A percentile compares a stretch with the other conserved stretches of the same genome.
These are phyloP conservation scores for Sclerotinia trifoliorum DNA, from an alignment of 2,329 filamentous ascomycete species.

Conservation along the genomic window DNA sequence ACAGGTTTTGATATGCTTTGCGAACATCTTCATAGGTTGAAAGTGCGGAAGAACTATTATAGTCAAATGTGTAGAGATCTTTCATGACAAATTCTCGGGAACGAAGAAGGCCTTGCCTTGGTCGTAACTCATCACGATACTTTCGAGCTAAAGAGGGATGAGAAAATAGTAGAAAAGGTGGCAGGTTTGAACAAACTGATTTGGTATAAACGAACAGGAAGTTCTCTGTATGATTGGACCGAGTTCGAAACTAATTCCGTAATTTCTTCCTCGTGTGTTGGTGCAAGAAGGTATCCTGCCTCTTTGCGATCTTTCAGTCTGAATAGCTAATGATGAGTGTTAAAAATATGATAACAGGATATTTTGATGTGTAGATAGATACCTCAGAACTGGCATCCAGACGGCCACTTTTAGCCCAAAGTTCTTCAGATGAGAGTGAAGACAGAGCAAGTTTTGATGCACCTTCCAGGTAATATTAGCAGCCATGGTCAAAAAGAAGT, in stretches of 20 bases:
- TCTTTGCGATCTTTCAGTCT: conserved; percentile 77
- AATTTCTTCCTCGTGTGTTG: conserved; percentile 97
- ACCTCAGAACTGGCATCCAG: conserved; percentile 75
- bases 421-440: conserved; percentile 75
- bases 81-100: conserved; percentile 97
- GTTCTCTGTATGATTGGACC: conserved; percentile 77
- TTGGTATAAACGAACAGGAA: conserved; percentile 87
- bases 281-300: conserved; percentile 72
- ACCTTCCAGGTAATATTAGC: conserved; percentile 44
- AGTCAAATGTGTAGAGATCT: conserved; percentile 94
- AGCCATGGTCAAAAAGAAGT: background rate
- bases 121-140: conserved; percentile 88
- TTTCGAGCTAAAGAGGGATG: conserved; percentile 64
- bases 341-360: background rate
- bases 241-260: conserved; percentile 73
- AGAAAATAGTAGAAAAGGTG: background rate
- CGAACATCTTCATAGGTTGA: conserved; percentile 76
- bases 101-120: conserved; percentile 81
- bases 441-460: conserved; percentile 82
- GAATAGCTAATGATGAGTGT: conserved; percentile 63
- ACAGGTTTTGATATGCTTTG: conserved; percentile 70
- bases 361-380: conserved; percentile 42
- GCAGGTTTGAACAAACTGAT: conserved; percentile 59
- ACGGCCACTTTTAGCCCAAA: conserved; percentile 84
- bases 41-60: conserved; percentile 64